Percentiles rank a stretch among this genome's conserved stretches.
phyloP scores from a whole-genome alignment of 768 basidiomycete genomes.

The Mycena rosella region DNA sequence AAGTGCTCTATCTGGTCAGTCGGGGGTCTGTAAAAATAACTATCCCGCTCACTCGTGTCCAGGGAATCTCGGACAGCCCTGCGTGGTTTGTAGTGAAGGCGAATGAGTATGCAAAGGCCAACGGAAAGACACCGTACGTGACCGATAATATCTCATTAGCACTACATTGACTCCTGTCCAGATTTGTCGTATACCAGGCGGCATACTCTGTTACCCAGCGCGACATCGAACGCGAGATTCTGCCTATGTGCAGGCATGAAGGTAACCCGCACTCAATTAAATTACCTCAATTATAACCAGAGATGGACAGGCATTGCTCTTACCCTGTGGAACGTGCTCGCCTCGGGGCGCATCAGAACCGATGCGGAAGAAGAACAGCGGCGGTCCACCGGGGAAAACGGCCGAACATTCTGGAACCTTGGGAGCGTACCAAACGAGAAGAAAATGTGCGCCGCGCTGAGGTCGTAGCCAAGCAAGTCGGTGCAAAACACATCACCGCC shows the following conservation, averaged over 20 bases:
- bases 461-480: constrained; percentile 54
- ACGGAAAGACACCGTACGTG: constrained; percentile 51
- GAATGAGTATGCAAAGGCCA: too few species aligned
- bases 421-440: constrained; percentile 53
- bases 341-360: constrained; percentile 47
- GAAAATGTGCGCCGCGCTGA: too few species aligned
- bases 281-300: background rate
- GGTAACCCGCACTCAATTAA: background rate
- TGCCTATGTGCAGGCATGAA: constrained; percentile 41
- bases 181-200: constrained; percentile 60
- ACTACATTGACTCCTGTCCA: background rate
- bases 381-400: constrained; percentile 49
- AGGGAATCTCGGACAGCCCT: constrained; percentile 48
- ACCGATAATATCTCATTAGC: too few species aligned
- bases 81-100: too few species aligned
- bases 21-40: too few species aligned
- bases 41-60: background rate
- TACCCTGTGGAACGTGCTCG: too few species aligned
- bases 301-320: constrained; percentile 44
- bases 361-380: constrained; percentile 45
- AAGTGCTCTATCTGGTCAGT: constrained; percentile 55
- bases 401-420: constrained; percentile 45
- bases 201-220: constrained; percentile 49
- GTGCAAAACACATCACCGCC: constrained; percentile 41
- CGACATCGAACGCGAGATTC: too few species aligned